Conservation (phyloP, 2,329 filamentous ascomycete species). For the Samsoniella hepiali region DNA sequence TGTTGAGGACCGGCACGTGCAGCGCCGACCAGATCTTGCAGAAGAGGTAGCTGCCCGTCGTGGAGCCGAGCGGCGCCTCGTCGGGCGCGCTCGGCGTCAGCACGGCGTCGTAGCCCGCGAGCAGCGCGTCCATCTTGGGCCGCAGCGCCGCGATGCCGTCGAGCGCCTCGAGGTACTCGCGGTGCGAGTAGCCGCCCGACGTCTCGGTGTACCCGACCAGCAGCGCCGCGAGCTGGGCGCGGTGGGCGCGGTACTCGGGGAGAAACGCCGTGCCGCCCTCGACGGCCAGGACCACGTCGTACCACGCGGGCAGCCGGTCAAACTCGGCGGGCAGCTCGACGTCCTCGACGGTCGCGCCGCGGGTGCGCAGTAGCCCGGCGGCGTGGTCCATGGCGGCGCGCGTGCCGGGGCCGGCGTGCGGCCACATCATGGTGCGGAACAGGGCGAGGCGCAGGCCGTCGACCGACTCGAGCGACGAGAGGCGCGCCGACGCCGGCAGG, state of each 20-base stretch:
- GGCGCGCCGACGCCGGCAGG: slow-evolving; percentile 16
- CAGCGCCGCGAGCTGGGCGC: slow-evolving; percentile 42
- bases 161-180: slow-evolving; percentile 48
- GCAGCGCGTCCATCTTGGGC: slow-evolving; percentile 52
- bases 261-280: slow-evolving; percentile 55
- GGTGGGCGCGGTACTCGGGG: slow-evolving; percentile 48
- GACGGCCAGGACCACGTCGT: slow-evolving; percentile 45
- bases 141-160: slow-evolving; percentile 53
- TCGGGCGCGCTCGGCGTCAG: slow-evolving; percentile 57
- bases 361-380: slow-evolving; percentile 34
- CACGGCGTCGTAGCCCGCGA: slow-evolving; percentile 50
- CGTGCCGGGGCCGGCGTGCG: slow-evolving; percentile 43
- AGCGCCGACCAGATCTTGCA: slow-evolving; percentile 54
- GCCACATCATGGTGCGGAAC: slow-evolving; percentile 51
- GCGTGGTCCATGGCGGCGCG: slow-evolving; percentile 41
- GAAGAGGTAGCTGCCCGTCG: slow-evolving; percentile 53
- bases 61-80: slow-evolving; percentile 50
- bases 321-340: slow-evolving; percentile 51
- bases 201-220: slow-evolving; percentile 53
- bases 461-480: slow-evolving; percentile 32
- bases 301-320: slow-evolving; percentile 47
- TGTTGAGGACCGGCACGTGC: slow-evolving; percentile 61
- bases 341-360: slow-evolving; percentile 56
- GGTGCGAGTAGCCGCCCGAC: slow-evolving; percentile 38
- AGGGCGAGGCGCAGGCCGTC: slow-evolving; percentile 52